Conservation (phyloP, 768 basidiomycete species). For the Coprinopsis strossmayeri region DNA sequence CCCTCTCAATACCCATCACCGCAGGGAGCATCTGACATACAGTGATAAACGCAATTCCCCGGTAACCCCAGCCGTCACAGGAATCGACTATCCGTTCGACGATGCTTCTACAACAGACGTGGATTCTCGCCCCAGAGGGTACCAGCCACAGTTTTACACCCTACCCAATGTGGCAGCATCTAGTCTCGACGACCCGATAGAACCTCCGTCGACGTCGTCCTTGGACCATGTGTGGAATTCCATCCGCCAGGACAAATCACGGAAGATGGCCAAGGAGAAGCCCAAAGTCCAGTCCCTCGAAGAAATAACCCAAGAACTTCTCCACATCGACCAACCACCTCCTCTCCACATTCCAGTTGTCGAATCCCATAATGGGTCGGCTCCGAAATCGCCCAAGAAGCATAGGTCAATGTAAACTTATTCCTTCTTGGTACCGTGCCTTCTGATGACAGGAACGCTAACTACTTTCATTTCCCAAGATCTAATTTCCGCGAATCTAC, state of each 20-base stretch:
- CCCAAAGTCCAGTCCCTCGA: conserved; percentile 69
- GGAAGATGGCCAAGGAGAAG: conserved; percentile 59
- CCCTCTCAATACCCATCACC: conserved; percentile 18
- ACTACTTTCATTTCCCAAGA: conserved; percentile 27
- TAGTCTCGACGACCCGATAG: conserved; percentile 34
- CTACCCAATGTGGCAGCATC: conserved; percentile 35
- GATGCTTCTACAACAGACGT: conserved; percentile 29
- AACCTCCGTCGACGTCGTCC: conserved; percentile 31
- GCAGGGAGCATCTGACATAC: conserved; percentile 18
- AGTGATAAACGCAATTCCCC: conserved; percentile 27
- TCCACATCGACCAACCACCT: conserved; percentile 24
- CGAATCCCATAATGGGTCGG: conserved; percentile 30
- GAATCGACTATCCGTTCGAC: conserved; percentile 39
- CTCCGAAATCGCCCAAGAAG: conserved; percentile 43
- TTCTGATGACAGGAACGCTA: conserved; percentile 11
- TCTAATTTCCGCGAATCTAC: conserved; percentile 65
- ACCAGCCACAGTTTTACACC: conserved; percentile 25
- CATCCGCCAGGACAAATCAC: conserved; percentile 59
- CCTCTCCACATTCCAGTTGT: conserved; percentile 31
- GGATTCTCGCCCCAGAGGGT: conserved; percentile 22
- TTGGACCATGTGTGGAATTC: conserved; percentile 62
- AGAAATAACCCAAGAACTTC: conserved; percentile 30
- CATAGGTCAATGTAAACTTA: conserved; percentile 56
- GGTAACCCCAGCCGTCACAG: conserved; percentile 41
- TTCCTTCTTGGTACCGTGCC: conserved; percentile 7